Percentiles rank a stretch among this genome's conserved stretches.
These are phyloP conservation scores for Daldinia bambusicola DNA, from an alignment of 495 filamentous ascomycete genomes.

Conservation along the genomic window DNA sequence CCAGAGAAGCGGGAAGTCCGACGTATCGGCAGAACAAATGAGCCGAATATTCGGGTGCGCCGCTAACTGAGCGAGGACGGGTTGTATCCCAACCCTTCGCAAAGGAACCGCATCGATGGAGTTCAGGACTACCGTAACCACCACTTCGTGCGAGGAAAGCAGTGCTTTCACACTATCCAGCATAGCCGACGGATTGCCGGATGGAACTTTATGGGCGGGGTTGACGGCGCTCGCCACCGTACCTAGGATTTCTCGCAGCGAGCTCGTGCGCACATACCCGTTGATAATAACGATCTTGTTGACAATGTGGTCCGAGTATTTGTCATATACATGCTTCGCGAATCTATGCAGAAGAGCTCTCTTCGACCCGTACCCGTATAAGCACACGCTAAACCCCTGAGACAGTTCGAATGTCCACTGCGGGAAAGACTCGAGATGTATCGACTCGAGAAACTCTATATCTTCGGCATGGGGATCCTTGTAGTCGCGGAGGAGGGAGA, in stretches of 20 bases:
- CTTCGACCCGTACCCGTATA: constrained; percentile 95
- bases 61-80: constrained; percentile 78
- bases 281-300: constrained; percentile 85
- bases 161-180: constrained; percentile 68
- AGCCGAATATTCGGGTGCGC: constrained; percentile 78
- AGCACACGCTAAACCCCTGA: constrained; percentile 88
- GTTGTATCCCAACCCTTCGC: constrained; percentile 74
- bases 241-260: constrained; percentile 80
- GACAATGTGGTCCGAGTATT: constrained; percentile 48
- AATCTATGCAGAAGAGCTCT: constrained; percentile 78
- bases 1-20: constrained; percentile 89
- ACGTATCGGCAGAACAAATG: constrained; percentile 84
- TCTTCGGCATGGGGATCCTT: constrained; percentile 78
- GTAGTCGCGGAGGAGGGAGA: constrained; percentile 72
- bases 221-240: constrained; percentile 75
- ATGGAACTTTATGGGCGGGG: constrained; percentile 57
- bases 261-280: constrained; percentile 81
- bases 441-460: constrained; percentile 72
- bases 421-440: constrained; percentile 83
- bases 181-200: constrained; percentile 52
- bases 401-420: constrained; percentile 95
- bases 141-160: constrained; percentile 48
- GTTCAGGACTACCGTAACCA: constrained; percentile 79
- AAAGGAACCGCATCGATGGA: constrained; percentile 84
- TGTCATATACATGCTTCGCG: constrained; percentile 73